These are phyloP conservation scores for Exophiala spinifera DNA, from an alignment of 2,329 filamentous ascomycete genomes.

Conservation along the genomic window DNA sequence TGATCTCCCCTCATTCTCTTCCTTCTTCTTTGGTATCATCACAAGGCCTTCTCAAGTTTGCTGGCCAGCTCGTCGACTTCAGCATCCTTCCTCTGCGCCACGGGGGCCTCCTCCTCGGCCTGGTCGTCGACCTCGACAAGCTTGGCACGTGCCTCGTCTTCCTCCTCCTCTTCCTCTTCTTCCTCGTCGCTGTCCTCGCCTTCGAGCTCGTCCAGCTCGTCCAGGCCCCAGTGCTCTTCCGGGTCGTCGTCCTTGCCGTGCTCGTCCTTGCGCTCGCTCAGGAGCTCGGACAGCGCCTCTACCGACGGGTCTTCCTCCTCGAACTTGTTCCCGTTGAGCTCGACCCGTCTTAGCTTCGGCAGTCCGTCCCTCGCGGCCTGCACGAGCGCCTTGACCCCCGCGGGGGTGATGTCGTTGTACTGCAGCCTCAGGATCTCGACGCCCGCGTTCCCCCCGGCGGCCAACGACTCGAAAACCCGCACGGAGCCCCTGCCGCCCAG, in stretches of 20 bases:
- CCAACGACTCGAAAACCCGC: slow-evolving; percentile 69
- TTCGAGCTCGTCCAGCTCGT: slow-evolving; percentile 81
- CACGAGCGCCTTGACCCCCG: slow-evolving; percentile 69
- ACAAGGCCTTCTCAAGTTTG: slow-evolving; percentile 66
- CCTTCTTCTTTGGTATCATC: neutral
- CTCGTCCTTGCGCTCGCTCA: slow-evolving; percentile 76
- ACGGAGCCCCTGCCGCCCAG: slow-evolving; percentile 74
- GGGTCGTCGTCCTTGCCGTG: slow-evolving; percentile 58
- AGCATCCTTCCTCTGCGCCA: slow-evolving; percentile 70
- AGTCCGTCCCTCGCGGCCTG: slow-evolving; percentile 65
- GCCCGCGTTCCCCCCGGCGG: slow-evolving; percentile 71
- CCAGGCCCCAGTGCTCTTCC: slow-evolving; percentile 80
- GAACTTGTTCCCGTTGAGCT: slow-evolving; percentile 96
- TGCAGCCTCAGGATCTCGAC: slow-evolving; percentile 80
- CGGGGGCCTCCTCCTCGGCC: slow-evolving; percentile 56
- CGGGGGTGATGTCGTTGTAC: slow-evolving; percentile 87
- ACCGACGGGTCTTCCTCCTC: slow-evolving; percentile 76
- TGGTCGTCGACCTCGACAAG: slow-evolving; percentile 73
- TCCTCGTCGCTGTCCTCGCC: slow-evolving; percentile 68
- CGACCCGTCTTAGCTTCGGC: slow-evolving; percentile 76
- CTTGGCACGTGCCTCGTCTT: slow-evolving; percentile 65
- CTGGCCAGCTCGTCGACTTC: slow-evolving; percentile 79
- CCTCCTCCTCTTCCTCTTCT: slow-evolving; percentile 66
- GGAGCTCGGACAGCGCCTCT: slow-evolving; percentile 63
- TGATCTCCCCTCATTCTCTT: neutral